These are phyloP conservation scores for Aspergillus hiratsukae DNA, from an alignment of 2,329 filamentous ascomycete genomes.

Conservation along the genomic window DNA sequence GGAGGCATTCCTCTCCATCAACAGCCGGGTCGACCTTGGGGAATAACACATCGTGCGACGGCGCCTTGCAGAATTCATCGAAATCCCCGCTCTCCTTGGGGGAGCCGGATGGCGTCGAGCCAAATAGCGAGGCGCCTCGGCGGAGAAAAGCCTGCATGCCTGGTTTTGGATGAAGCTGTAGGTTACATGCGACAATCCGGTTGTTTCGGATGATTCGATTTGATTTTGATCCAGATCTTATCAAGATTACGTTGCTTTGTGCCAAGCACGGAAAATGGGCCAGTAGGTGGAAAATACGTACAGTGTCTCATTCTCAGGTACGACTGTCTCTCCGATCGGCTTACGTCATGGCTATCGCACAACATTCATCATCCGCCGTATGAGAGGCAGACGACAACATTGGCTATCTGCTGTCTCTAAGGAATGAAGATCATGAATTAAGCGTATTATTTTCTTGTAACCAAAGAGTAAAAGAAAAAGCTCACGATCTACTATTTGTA, in stretches of 20 bases:
- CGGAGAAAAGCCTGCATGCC: conserved; percentile 35
- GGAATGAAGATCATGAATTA: not conserved
- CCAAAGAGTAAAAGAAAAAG: not conserved
- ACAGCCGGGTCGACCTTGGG: conserved; percentile 66
- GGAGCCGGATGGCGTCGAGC: conserved; percentile 23
- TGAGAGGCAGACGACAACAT: not conserved
- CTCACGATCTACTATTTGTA: conserved; percentile 5
- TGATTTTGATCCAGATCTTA: conserved; percentile 24
- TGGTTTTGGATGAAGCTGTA: not conserved
- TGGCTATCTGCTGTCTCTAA: not conserved
- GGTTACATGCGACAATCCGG: not conserved
- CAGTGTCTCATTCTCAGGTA: not conserved
- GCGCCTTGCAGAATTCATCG: conserved; percentile 46
- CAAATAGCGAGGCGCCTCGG: conserved; percentile 30
- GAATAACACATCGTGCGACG: conserved; percentile 59
- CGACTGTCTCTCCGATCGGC: conserved; percentile 2
- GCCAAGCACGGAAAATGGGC: conserved; percentile 16
- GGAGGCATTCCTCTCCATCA: conserved; percentile 84
- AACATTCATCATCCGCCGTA: too few relatives aligned
- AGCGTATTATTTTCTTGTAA: not conserved
- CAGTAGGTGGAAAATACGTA: conserved; percentile 4
- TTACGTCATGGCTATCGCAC: not conserved
- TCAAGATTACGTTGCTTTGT: conserved; percentile 23
- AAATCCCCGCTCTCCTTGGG: conserved; percentile 7
- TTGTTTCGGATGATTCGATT: not conserved